Base-by-base conservation (phyloP, 306 rosid genomes). In the Coriaria nepalensis region DNA sequence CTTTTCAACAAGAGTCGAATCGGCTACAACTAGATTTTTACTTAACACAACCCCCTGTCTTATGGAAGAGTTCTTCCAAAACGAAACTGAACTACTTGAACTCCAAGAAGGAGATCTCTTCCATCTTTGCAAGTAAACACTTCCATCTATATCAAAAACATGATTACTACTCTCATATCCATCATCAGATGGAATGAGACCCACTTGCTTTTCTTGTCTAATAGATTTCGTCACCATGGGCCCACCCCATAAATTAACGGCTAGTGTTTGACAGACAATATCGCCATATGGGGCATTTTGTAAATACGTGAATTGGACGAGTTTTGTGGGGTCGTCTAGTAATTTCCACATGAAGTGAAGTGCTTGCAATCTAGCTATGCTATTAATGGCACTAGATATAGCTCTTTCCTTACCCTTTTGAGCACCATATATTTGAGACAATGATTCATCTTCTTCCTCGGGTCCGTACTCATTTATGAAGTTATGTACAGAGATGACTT, bases 231-330 rank as follows among this genome's bases (percentile, higher is more conserved):
- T 73, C 42, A 77, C 67, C 37, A 79, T 57, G 37, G 77, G 94
- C 35, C 98, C 93, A 37, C 95, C 87, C 98, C 98, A 85, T 62
- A 66, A 78, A 20, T 82, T 81, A 52, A 85, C 81, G 29, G 98
- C 95, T 61, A 90, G 69, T 47, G 95, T 75, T 68, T 85, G 95
- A 53, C 61, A 71, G 60, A 90, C 92, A 61, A 81, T 61, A 53
- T 75, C 82, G 53, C 98, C 82, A 52, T 70, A 64, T 2, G 98
- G 95, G 57, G 87, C 95, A 61, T 46, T 50, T 20, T 66, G 73
- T 42, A 85, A 62, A 70, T 81, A 81, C 4, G 95, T 68, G 61
- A 90, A 84, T 73, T 72, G 95, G 53, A 80, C 83, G n/a, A 85
- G 87, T 61, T 81, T 90, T 45, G 67, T 67, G 49, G 95, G 98